phyloP scores from a whole-genome alignment of 192 early-diverging fungal species.

The Rhizoclosmatium globosum region DNA sequence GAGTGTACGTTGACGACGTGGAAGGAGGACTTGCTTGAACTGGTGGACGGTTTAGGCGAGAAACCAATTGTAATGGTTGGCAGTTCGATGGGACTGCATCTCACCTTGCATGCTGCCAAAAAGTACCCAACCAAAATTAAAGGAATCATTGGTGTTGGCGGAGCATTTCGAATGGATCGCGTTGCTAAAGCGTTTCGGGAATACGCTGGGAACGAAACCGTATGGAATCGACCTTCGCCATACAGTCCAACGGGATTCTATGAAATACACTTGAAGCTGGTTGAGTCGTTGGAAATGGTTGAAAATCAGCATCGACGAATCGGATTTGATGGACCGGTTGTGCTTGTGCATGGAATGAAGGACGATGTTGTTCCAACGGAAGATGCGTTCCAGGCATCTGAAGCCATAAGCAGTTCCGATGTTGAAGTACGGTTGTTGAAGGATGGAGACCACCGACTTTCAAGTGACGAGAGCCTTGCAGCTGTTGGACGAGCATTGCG shows the following conservation, averaged over 20 bases:
- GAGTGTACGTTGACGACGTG: conserved; percentile 22
- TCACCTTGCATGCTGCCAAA: neutral
- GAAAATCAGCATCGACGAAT: neutral
- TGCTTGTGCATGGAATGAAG: conserved; percentile 12
- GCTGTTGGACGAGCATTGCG: neutral
- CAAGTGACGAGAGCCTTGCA: neutral
- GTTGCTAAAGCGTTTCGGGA: neutral
- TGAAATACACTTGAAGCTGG: neutral
- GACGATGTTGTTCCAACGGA: conserved; percentile 4
- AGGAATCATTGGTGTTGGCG: conserved; percentile 21
- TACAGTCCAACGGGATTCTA: conserved; percentile 14
- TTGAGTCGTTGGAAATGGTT: neutral
- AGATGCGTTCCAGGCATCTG: neutral
- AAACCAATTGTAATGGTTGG: neutral
- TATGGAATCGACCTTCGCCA: conserved; percentile 1
- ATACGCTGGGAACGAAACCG: neutral
- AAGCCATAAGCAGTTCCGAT: neutral
- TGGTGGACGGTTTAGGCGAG: neutral
- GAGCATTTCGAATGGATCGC: neutral
- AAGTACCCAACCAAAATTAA: neutral
- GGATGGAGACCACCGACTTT: conserved; percentile 16
- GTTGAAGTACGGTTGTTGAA: conserved; percentile 12
- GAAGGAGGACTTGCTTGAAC: conserved; percentile 3
- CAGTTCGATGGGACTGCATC: conserved; percentile 6
- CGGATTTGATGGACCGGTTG: neutral